Evolutionary conservation across 108 stramenopile species (phyloP).

Genomic region (Pseudonitzschia multiseries): DNA sequence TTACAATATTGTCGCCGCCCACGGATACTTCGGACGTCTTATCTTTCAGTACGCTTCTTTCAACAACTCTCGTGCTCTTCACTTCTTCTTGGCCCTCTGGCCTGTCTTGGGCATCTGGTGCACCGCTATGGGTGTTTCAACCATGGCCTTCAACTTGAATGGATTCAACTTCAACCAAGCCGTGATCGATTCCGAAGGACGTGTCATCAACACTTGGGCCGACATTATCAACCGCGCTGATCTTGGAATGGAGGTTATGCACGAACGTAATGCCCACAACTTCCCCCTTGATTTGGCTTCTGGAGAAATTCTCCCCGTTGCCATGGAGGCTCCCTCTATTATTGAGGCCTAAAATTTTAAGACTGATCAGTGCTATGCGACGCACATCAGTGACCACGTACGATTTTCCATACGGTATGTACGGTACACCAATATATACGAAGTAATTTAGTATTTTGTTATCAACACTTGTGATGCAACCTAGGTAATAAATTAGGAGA

Average conservation of each 20-base stretch:
- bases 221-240: slow-evolving; percentile 43
- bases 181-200: slow-evolving; percentile 34
- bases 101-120: slow-evolving; percentile 39
- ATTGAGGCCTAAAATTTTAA: slow-evolving; percentile 17
- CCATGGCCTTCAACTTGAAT: slow-evolving; percentile 40
- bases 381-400: background rate
- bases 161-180: slow-evolving; percentile 36
- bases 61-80: slow-evolving; percentile 46
- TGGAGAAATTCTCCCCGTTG: slow-evolving; percentile 34
- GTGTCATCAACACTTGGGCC: slow-evolving; percentile 44
- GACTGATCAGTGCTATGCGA: background rate
- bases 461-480: too few species aligned
- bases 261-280: slow-evolving; percentile 40
- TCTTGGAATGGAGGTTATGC: slow-evolving; percentile 39
- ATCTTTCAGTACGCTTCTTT: slow-evolving; percentile 43
- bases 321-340: slow-evolving; percentile 37
- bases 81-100: slow-evolving; percentile 43
- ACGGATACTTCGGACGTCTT: slow-evolving; percentile 42
- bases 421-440: too few species aligned
- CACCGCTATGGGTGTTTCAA: slow-evolving; percentile 38
- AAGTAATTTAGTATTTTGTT: too few species aligned
- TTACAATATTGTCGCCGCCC: slow-evolving; percentile 42
- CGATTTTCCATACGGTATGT: too few species aligned
- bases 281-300: slow-evolving; percentile 39
- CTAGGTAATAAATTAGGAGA: too few species aligned